Percentiles rank a stretch among this genome's conserved stretches.
Evolutionary conservation across 352 stramenopile species (phyloP).

Genomic region (Achlya hypogyna): DNA sequence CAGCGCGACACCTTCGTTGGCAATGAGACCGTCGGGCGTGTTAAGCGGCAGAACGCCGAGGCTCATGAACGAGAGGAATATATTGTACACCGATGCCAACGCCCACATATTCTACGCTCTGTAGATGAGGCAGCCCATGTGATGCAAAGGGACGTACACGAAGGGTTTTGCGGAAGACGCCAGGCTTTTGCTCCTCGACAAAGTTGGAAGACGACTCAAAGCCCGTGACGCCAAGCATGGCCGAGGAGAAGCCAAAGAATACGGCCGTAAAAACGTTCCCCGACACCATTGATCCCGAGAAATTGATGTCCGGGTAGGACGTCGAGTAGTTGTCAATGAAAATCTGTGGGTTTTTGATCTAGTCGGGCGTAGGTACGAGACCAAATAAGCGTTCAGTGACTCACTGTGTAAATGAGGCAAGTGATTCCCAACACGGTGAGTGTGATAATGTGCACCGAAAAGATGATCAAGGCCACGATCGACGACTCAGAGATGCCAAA

Average conservation of each 20-base stretch:
- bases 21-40: conserved; percentile 45
- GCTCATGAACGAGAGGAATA: conserved; percentile 74
- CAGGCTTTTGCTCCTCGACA: conserved; percentile 80
- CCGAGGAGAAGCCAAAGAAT: conserved; percentile 69
- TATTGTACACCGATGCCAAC: conserved; percentile 81
- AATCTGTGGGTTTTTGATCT: conserved; percentile 39
- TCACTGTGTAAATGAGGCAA: too few species aligned
- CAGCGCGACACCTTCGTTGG: conserved; percentile 57
- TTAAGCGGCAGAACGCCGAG: conserved; percentile 76
- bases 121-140: conserved; percentile 79
- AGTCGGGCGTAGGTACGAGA: background rate
- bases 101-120: conserved; percentile 81
- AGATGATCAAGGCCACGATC: conserved; percentile 73
- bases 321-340: conserved; percentile 51
- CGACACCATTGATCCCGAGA: conserved; percentile 26
- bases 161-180: conserved; percentile 75
- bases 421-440: too few species aligned
- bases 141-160: conserved; percentile 81
- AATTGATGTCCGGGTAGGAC: conserved; percentile 47
- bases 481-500: conserved; percentile 84
- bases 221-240: conserved; percentile 86
- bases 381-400: too few species aligned
- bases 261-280: conserved; percentile 48
- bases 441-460: conserved; percentile 69
- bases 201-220: conserved; percentile 89